Evolutionary conservation across 345 rosid genomes (phyloP).

Genomic region (Eucalyptus paniculata): DNA sequence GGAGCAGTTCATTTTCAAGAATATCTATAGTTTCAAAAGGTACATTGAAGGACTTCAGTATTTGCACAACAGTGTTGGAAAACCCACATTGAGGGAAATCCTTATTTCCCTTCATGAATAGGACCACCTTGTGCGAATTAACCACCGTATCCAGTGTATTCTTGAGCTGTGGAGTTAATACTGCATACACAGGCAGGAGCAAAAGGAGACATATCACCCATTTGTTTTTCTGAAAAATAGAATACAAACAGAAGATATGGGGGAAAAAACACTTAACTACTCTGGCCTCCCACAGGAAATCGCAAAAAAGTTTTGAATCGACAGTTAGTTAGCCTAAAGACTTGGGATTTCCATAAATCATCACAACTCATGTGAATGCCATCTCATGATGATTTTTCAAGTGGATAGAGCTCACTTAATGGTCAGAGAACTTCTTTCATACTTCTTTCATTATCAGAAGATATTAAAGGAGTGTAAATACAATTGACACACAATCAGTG

Average conservation of each 20-base stretch:
- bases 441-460: background rate
- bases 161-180: conserved; percentile 58
- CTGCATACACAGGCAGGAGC: conserved; percentile 6
- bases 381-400: background rate
- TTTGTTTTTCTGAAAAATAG: background rate
- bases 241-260: background rate
- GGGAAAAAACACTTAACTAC: background rate
- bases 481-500: background rate
- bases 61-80: conserved; percentile 87
- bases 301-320: background rate
- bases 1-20: conserved; percentile 74
- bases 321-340: background rate
- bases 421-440: background rate
- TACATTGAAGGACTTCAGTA: conserved; percentile 56
- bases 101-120: conserved; percentile 84
- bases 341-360: background rate
- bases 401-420: background rate
- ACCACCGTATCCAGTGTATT: conserved; percentile 67
- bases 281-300: background rate
- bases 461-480: background rate
- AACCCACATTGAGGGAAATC: conserved; percentile 95
- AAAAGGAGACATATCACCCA: background rate
- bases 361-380: background rate
- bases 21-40: conserved; percentile 74
- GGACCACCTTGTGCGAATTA: conserved; percentile 57